Base-by-base conservation (phyloP, 2,329 filamentous ascomycete species). In the Colletotrichum tofieldiae region DNA sequence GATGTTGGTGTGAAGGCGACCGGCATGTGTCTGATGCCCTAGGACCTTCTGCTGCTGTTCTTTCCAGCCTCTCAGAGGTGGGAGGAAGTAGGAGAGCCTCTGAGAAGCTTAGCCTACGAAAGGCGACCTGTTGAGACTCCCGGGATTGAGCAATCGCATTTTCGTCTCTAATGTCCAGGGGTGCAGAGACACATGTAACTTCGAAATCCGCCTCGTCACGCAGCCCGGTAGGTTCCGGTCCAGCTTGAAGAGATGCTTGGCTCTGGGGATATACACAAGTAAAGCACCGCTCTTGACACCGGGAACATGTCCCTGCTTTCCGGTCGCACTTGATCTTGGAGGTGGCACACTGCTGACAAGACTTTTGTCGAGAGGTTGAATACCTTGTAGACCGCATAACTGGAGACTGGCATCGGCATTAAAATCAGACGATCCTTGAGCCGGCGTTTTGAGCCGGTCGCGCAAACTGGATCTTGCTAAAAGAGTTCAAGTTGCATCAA, bases 271-370 rank as follows among this genome's bases (percentile, higher is more conserved):
- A 83, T 3, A 47, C 73, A 67, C 82, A 84, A 56, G 72, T 41
- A 16, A 82, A 67, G 12, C 76, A 71, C 52, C 80, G 77, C 23
- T 67, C 70, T 16, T 72, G 65, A 52, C 83, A 85, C 26, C 82
- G 77, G 0, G 76, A 74, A 59, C 84, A 85, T 9, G 75, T 43
- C 9, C 69, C 76, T 12, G 72, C 45, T 56, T 76, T 78, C 58
- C 82, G 82, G 75, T 85, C 81, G 72, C 84, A 85, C 77, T 79
- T 84, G 35, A 78, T 79, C 72, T 85, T 85, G 60, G 83, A 79
- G 18, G 67, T 47, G 1, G 79, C 81, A 52, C 84, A 85, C 11
- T 76, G 72, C 16, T 79, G 78, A 65, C 84, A 85, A 47, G 81
- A 80, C 64, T 83, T 85, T 70, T 84, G 82, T 14, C 83, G 80